Evolutionary conservation across 2,329 filamentous ascomycete genomes (phyloP).

Genomic region (Apiospora marii): DNA sequence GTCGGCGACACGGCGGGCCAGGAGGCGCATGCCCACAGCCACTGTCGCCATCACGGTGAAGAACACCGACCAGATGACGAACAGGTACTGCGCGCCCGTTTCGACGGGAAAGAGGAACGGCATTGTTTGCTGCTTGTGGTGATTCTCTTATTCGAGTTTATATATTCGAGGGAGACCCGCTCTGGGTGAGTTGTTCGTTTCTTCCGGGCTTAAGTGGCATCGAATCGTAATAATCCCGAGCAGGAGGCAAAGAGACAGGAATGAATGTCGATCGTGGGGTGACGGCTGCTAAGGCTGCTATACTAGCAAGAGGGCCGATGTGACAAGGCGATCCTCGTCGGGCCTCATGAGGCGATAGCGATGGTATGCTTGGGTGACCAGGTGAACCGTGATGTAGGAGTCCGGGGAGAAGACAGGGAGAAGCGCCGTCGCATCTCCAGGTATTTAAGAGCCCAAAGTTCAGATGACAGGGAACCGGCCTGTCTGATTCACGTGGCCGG

Average conservation of each 20-base stretch:
- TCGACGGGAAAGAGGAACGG: slow-evolving; percentile 17
- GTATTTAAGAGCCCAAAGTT: background rate
- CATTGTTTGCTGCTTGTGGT: background rate
- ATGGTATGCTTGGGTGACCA: background rate
- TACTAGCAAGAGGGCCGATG: background rate
- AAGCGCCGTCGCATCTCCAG: background rate
- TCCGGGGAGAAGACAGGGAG: no score
- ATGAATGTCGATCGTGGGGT: no score
- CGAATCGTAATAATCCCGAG: no score
- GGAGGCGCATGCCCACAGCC: slow-evolving; percentile 13
- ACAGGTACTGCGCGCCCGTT: slow-evolving; percentile 5
- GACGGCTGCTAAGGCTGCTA: background rate
- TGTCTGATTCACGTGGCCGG: background rate
- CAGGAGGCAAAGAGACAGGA: no score
- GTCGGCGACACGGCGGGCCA: slow-evolving; percentile 7
- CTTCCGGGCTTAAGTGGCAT: no score
- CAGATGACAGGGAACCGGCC: background rate
- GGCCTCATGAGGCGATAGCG: background rate
- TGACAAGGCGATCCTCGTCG: background rate
- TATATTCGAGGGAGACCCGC: no score
- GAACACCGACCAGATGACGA: slow-evolving; percentile 8
- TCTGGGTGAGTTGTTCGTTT: no score
- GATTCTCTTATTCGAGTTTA: no score
- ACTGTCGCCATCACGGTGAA: background rate
- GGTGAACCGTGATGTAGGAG: background rate